Evolutionary conservation across 2,329 filamentous ascomycete species (phyloP).

Genomic region (Orbilia ellipsospora): DNA sequence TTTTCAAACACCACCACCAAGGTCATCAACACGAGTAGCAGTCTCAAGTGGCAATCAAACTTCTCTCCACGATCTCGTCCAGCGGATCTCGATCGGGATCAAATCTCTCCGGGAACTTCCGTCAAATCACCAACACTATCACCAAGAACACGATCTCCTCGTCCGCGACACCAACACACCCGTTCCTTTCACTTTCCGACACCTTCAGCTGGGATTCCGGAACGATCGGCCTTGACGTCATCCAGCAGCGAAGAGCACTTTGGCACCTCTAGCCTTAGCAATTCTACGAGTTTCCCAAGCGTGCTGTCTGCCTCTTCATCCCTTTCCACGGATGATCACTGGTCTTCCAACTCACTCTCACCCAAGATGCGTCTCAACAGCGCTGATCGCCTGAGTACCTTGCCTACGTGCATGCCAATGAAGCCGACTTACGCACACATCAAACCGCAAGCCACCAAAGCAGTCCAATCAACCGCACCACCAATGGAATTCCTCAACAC

Average conservation of each 20-base stretch:
- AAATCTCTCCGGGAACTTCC: slow-evolving; percentile 54
- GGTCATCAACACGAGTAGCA: slow-evolving; percentile 43
- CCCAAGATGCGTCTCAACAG: slow-evolving; percentile 51
- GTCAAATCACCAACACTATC: slow-evolving; percentile 43
- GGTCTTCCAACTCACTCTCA: slow-evolving; percentile 40
- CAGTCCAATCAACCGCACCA: slow-evolving; percentile 44
- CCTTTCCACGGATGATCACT: slow-evolving; percentile 57
- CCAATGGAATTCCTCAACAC: slow-evolving; percentile 53
- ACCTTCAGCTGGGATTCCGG: slow-evolving; percentile 20
- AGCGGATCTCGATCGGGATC: slow-evolving; percentile 56
- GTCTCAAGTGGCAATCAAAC: slow-evolving; percentile 36
- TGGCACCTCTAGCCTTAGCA: slow-evolving; percentile 59
- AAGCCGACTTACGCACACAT: slow-evolving; percentile 55
- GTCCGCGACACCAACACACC: slow-evolving; percentile 50
- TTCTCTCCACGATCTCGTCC: slow-evolving; percentile 28
- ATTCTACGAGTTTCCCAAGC: slow-evolving; percentile 59
- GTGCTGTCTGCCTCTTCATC: slow-evolving; percentile 58
- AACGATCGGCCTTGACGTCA: slow-evolving; percentile 54
- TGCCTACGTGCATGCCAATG: slow-evolving; percentile 38
- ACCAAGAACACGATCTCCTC: slow-evolving; percentile 50
- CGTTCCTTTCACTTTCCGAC: slow-evolving; percentile 42
- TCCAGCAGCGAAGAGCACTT: slow-evolving; percentile 59
- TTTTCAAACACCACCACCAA: slow-evolving; percentile 56
- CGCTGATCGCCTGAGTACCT: slow-evolving; percentile 34
- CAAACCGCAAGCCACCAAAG: slow-evolving; percentile 44